Evolutionary conservation across 371 early-diverging fungal genomes (phyloP).

Genomic region (Mortierella sp.): DNA sequence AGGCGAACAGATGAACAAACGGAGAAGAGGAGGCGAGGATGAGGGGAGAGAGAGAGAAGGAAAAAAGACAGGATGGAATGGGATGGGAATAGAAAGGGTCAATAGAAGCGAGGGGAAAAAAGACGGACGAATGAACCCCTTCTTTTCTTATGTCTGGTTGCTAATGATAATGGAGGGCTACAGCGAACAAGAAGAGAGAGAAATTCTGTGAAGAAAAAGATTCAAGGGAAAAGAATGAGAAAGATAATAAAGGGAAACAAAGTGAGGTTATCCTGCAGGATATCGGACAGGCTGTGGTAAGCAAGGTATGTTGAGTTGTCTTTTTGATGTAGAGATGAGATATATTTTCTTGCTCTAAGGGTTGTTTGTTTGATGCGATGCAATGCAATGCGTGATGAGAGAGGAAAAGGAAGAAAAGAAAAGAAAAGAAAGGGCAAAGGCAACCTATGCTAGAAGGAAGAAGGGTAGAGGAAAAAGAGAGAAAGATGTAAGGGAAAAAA

Average conservation of each 20-base stretch:
- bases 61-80: slow-evolving; percentile 7
- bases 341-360: neutral
- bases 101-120: neutral
- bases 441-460: neutral
- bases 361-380: neutral
- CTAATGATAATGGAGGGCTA: neutral
- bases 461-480: neutral
- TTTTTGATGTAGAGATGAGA: neutral
- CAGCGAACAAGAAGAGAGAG: neutral
- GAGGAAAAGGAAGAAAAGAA: neutral
- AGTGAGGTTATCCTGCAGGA: neutral
- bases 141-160: neutral
- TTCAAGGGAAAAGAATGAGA: neutral
- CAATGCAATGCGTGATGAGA: neutral
- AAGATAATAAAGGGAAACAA: neutral
- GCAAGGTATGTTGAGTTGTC: neutral
- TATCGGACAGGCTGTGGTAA: neutral
- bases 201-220: neutral
- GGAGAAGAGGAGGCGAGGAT: neutral
- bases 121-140: neutral
- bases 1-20: too few relatives aligned
- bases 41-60: neutral
- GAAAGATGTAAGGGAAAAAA: neutral
- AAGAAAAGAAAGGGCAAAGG: neutral
- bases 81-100: slow-evolving; percentile 22